These are phyloP conservation scores for Phytopythium chamaehyphon DNA, from an alignment of 352 stramenopile genomes.

Conservation along the genomic window DNA sequence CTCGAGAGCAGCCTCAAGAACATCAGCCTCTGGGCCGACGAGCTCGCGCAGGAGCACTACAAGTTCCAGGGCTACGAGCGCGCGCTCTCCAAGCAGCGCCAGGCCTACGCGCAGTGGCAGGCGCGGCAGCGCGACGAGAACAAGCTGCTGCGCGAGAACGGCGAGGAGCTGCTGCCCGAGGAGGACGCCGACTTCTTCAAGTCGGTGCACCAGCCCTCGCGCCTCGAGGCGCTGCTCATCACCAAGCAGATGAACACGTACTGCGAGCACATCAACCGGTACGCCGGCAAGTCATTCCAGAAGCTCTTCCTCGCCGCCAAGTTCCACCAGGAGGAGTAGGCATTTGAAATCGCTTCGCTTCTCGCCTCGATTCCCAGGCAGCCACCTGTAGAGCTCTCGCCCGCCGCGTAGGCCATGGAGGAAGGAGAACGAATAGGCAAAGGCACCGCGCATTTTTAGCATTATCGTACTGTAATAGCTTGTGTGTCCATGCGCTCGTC, in stretches of 20 bases:
- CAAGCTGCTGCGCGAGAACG: slow-evolving; percentile 76
- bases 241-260: slow-evolving; percentile 93
- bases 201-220: slow-evolving; percentile 82
- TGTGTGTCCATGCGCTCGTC: slow-evolving; percentile 11
- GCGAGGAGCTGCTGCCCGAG: slow-evolving; percentile 70
- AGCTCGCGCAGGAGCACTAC: slow-evolving; percentile 94
- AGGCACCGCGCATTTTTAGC: neutral
- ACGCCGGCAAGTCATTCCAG: slow-evolving; percentile 87
- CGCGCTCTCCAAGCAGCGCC: slow-evolving; percentile 80
- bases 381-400: no score
- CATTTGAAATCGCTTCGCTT: slow-evolving; percentile 4
- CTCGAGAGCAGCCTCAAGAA: slow-evolving; percentile 98
- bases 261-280: slow-evolving; percentile 91
- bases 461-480: slow-evolving; percentile 11
- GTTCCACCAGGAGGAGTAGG: slow-evolving; percentile 82
- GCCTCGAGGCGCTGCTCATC: slow-evolving; percentile 86
- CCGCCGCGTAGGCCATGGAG: no score
- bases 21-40: slow-evolving; percentile 96
- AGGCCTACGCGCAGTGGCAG: slow-evolving; percentile 83
- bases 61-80: slow-evolving; percentile 91
- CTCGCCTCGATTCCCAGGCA: no score
- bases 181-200: slow-evolving; percentile 87
- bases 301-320: slow-evolving; percentile 89
- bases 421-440: no score
- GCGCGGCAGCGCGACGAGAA: slow-evolving; percentile 87